Conservation (phyloP, 2,329 filamentous ascomycete species). For the Pseudohalonectria lignicola region DNA sequence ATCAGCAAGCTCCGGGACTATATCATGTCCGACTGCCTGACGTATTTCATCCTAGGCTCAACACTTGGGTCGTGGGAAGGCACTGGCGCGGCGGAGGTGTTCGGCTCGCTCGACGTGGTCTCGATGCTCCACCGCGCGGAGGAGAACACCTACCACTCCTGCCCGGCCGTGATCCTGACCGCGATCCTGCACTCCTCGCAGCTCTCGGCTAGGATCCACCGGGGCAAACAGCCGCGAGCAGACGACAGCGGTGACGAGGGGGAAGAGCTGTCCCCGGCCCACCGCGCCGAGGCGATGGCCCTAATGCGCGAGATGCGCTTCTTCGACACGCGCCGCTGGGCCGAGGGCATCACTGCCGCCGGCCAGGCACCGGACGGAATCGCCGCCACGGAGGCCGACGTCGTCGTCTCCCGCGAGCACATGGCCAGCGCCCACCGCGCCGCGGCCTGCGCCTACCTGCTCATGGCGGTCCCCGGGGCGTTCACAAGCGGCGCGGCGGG, state of each 20-base stretch:
- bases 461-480: conserved; percentile 19
- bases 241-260: background rate
- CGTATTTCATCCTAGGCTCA: conserved; percentile 35
- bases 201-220: conserved; percentile 17
- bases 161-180: conserved; percentile 29
- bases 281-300: background rate
- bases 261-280: background rate
- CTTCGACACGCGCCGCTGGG: conserved; percentile 2
- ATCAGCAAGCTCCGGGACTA: conserved; percentile 28
- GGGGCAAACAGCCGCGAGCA: no score
- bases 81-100: conserved; percentile 19
- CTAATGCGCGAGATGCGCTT: background rate
- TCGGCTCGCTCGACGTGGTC: conserved; percentile 23
- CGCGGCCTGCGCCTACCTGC: conserved; percentile 30
- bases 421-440: conserved; percentile 57
- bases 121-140: conserved; percentile 26
- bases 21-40: conserved; percentile 36
- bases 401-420: conserved; percentile 70
- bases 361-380: conserved; percentile 23
- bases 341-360: background rate
- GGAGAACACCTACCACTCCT: conserved; percentile 35
- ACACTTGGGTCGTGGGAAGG: conserved; percentile 18
- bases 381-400: conserved; percentile 14
- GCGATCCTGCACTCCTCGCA: conserved; percentile 30
- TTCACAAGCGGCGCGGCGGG: conserved; percentile 6